Base-by-base conservation (phyloP, 345 rosid species). In the Brassica juncea region DNA sequence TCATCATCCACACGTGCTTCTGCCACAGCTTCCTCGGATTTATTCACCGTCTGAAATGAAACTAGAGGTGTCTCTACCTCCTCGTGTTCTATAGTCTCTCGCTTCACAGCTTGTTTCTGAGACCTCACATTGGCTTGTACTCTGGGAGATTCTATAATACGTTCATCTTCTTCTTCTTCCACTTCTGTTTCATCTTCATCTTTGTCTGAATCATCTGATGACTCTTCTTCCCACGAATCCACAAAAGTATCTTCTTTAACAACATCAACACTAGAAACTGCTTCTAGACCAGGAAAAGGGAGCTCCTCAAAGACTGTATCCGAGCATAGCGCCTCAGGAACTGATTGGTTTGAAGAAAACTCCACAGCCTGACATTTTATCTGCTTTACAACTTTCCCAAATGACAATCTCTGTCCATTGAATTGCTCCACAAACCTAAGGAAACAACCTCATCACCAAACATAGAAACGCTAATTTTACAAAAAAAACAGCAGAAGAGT, bases 361-460 rank as follows among this genome's bases (percentile, higher is more conserved):
- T 84, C 86, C 79, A 79, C 39, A 73, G 84, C 77, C 82, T 82
- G 85, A 78, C 95, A 92, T 78, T 80, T 91, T 70, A 94, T 88
- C 74, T 82, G 91, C 88, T 89, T 91, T 75, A 88, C 80, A 82
- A 90, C 85, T 82, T 82, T 91, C 8, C 99, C 97, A 86, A 94
- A 94, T 25, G 77, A 52, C 37, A 94, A 61, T 9, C 71, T 84
- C 68, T 84, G 80, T 82, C 86, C 78, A 30, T 84, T 83, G 81
- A 91, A 94, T 66, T 73, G 77, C 58, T 80, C 84, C 65, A 90
- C 86, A 82, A 94, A 94, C 88, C 99, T 94, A 87, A 75, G 64
- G 7, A 68, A 39, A 39, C 2, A 39, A 9, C 12, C 57, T n/a
- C 57, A 52, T 49, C 8, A 52, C 57, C 57, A 52, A 52, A 52